These are phyloP conservation scores for Paecilomyces sp. DNA, from an alignment of 2,329 filamentous ascomycete species.

Conservation along the genomic window DNA sequence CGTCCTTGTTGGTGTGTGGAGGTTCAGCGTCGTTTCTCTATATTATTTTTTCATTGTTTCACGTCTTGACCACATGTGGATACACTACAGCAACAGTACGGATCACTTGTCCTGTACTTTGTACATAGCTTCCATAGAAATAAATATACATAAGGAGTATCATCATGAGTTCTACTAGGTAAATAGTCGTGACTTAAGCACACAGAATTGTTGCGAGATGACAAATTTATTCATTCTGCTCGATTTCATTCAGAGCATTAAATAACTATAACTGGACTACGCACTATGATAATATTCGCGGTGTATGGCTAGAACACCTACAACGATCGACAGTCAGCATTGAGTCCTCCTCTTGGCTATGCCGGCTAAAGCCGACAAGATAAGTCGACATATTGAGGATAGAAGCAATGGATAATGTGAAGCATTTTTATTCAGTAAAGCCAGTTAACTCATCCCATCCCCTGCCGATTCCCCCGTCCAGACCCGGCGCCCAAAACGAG, in stretches of 20 bases:
- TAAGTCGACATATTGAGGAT: background rate
- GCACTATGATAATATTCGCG: background rate
- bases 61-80: background rate
- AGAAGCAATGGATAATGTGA: background rate
- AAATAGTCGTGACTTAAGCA: background rate
- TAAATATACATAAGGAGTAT: background rate
- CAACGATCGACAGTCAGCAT: background rate
- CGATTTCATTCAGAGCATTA: background rate
- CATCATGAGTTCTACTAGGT: background rate
- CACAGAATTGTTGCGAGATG: background rate
- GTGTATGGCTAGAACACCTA: background rate
- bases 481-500: slow-evolving; percentile 32
- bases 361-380: background rate
- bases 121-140: background rate
- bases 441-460: slow-evolving; percentile 39
- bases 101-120: background rate
- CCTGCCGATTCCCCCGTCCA: slow-evolving; percentile 23
- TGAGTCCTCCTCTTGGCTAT: background rate
- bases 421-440: slow-evolving; percentile 15
- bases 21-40: background rate
- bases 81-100: background rate
- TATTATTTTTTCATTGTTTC: background rate
- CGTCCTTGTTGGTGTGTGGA: background rate
- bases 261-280: background rate
- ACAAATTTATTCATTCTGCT: background rate